Conservation (phyloP, 2,329 filamentous ascomycete genomes). For the Anthostomella pinea region DNA sequence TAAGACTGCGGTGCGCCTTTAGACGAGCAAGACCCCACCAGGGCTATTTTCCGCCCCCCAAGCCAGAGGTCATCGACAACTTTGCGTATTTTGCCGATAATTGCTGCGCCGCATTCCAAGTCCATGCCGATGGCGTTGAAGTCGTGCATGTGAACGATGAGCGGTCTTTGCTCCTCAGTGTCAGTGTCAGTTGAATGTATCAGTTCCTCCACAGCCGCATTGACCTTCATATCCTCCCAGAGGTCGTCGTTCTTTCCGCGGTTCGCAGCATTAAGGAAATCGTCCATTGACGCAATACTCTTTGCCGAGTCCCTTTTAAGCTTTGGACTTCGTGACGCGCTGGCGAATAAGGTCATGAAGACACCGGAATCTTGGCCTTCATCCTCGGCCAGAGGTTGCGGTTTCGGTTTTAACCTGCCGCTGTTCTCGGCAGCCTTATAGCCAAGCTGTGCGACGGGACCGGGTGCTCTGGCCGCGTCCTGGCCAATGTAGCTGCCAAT, state of each 20-base stretch:
- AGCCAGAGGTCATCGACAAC: slow-evolving; percentile 70
- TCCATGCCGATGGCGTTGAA: slow-evolving; percentile 74
- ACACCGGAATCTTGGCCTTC: slow-evolving; percentile 12
- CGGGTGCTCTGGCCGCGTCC: slow-evolving; percentile 43
- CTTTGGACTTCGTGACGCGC: slow-evolving; percentile 18
- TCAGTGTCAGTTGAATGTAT: slow-evolving; percentile 44
- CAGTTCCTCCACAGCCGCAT: slow-evolving; percentile 55
- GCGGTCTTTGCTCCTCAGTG: slow-evolving; percentile 38
- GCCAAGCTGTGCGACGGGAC: slow-evolving; percentile 52
- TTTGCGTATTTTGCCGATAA: slow-evolving; percentile 68
- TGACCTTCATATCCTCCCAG: slow-evolving; percentile 62
- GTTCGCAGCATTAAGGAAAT: slow-evolving; percentile 42
- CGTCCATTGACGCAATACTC: slow-evolving; percentile 39
- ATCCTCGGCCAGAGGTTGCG: slow-evolving; percentile 7
- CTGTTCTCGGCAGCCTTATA: slow-evolving; percentile 55
- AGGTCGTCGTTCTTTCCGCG: slow-evolving; percentile 41
- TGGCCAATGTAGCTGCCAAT: slow-evolving; percentile 69
- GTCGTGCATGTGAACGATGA: slow-evolving; percentile 79
- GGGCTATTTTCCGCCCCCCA: slow-evolving; percentile 67
- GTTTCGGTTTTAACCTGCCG: slow-evolving; percentile 37
- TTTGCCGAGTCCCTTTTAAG: slow-evolving; percentile 23
- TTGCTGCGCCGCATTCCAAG: slow-evolving; percentile 58
- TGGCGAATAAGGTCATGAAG: slow-evolving; percentile 9
- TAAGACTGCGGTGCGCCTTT: slow-evolving; percentile 47
- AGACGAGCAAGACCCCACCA: slow-evolving; percentile 74